Evolutionary conservation across 345 rosid species (phyloP), one percentile per base, ranked within the genome.

Genomic region (Erodium maritimum): DNA sequence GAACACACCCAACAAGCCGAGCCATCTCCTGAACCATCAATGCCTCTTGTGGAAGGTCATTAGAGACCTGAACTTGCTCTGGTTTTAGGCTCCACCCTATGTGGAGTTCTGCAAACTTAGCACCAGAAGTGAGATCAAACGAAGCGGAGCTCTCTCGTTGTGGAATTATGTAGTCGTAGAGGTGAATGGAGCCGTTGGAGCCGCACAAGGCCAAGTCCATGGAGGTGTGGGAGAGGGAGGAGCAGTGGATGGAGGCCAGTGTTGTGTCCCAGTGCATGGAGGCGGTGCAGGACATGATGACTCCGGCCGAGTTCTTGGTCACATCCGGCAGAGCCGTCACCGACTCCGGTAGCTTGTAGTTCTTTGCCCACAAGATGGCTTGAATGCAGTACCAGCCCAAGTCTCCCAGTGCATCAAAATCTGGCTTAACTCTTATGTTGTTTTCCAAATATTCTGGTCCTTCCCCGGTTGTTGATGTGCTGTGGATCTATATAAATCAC

Each of bases 1-100:
- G 69, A 55, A 79, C 70, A 11, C 74, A 78, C 46, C 54, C 57
- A 23, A 77, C 83, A 54, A 82, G 70, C 55, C 66, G 58, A 1
- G 75, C 67, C 19, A 84, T 66, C 67, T 80, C 85, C 58, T 55
- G 65, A 34, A 84, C 65, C 91, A 87, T 80, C 76, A 65, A 65
- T 24, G 73, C 84, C 73, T 87, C 95, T 60, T 84, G 91, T 0
- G 95, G 79, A 52, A 77, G 61, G 54, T 65, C 66, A 19, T 73
- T 65, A 37, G 50, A 48, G 23, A 80, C 76, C 0, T 54, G 66
- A 23, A 75, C 76, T 56, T 57, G 67, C 69, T 79, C 74, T 19
- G 95, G 87, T 67, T 61, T 76, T 50, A 68, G 58, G 45, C 69
- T 81, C 95, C 91, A 87, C 23, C 95, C 95, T 22, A 72, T 66